phyloP scores from a whole-genome alignment of 1,284 basidiomycete species.

The Melanopsichium pennsylvanicum region DNA sequence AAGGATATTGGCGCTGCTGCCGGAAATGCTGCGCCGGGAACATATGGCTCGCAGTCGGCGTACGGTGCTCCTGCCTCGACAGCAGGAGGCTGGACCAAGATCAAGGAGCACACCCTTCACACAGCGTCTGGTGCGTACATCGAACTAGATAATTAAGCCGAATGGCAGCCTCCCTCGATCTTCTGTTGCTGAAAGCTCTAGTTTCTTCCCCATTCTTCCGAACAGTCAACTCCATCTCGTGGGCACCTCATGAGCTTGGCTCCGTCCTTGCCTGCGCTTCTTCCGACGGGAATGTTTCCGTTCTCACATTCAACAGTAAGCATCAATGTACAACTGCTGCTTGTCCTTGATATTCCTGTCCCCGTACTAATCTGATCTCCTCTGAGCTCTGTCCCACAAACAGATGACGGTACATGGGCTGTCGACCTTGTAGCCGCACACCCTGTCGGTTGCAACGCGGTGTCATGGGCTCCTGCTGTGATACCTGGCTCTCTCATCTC shows the following conservation, averaged over 20 bases:
- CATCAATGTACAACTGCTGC: too few relatives aligned
- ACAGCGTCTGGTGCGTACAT: conserved; percentile 80
- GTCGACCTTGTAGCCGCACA: conserved; percentile 95
- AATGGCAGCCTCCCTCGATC: too few relatives aligned
- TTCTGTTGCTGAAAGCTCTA: neutral
- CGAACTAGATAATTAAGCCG: too few relatives aligned
- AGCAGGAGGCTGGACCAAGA: conserved; percentile 78
- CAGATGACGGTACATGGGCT: conserved; percentile 95
- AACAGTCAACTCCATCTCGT: conserved; percentile 92
- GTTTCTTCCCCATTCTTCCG: neutral
- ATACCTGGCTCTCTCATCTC: conserved; percentile 75
- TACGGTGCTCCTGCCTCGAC: conserved; percentile 38
- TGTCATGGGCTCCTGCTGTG: conserved; percentile 96
- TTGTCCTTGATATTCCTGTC: too few relatives aligned
- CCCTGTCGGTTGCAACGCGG: conserved; percentile 93
- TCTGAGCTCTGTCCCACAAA: neutral
- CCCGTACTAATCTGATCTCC: too few relatives aligned
- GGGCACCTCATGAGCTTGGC: conserved; percentile 97
- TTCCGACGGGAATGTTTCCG: conserved; percentile 97
- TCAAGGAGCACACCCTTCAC: conserved; percentile 95
- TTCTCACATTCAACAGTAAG: conserved; percentile 94
- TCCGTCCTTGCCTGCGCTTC: conserved; percentile 96
- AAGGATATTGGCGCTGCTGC: conserved; percentile 75
- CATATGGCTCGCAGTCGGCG: conserved; percentile 40
- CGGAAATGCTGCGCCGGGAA: conserved; percentile 68